These are phyloP conservation scores for Chytriomyces sp. DNA, from an alignment of 192 early-diverging fungal genomes.

Conservation along the genomic window DNA sequence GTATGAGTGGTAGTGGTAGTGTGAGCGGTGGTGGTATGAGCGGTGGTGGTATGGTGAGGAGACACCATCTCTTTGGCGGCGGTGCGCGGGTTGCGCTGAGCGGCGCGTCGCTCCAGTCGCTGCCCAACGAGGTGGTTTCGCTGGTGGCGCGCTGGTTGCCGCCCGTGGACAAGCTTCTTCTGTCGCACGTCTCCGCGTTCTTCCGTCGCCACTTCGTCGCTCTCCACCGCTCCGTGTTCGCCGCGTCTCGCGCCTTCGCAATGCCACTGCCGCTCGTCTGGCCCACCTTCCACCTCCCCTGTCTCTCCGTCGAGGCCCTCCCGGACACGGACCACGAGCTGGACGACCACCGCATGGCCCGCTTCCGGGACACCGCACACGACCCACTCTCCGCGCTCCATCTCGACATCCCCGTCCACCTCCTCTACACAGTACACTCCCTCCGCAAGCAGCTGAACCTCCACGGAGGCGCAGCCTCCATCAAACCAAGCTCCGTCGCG, in stretches of 20 bases:
- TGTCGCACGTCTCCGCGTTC: not conserved
- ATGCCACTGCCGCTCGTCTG: not conserved
- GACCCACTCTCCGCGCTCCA: not conserved
- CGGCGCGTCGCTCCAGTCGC: not conserved
- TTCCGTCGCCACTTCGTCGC: not conserved
- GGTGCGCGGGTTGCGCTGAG: not conserved
- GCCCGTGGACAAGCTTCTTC: not conserved
- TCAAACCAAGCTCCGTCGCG: not conserved
- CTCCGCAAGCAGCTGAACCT: not conserved
- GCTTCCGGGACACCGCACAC: not conserved
- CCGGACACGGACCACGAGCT: not conserved
- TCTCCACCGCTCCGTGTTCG: not conserved
- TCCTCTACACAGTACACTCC: not conserved
- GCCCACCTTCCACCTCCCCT: not conserved
- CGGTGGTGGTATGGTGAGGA: not conserved
- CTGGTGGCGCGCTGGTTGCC: not conserved
- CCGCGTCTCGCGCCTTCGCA: not conserved
- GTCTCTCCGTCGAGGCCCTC: not conserved
- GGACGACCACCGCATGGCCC: not conserved
- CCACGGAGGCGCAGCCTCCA: not conserved
- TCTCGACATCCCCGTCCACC: not conserved
- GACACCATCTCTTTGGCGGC: not conserved
- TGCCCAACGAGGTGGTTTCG: not conserved
- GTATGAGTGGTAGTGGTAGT: not conserved
- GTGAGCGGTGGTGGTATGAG: not conserved